Conservation (phyloP, 225 moss, liverwort and hornwort genomes). For the Pseudoscleropodium purum region DNA sequence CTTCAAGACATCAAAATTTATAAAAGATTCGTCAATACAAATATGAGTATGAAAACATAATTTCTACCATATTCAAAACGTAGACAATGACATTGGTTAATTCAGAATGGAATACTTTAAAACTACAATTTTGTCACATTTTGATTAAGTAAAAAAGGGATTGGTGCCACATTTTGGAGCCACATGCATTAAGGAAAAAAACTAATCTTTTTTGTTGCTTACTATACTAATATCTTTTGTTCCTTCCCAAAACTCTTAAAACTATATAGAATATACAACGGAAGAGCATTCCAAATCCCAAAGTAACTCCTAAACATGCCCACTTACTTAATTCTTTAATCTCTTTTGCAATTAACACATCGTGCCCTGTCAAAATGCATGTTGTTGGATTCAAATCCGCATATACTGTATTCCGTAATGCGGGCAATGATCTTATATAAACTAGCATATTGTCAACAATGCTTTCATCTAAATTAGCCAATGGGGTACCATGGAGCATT, state of each 20-base stretch:
- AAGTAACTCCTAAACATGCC: conserved; percentile 52
- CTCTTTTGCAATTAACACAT: conserved; percentile 38
- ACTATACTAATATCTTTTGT: conserved; percentile 7
- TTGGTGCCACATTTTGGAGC: neutral
- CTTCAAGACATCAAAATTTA: neutral
- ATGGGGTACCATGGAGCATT: conserved; percentile 48
- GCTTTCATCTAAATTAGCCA: conserved; percentile 30
- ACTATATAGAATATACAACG: conserved; percentile 60
- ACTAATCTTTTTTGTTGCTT: conserved; percentile 14
- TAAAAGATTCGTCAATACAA: neutral
- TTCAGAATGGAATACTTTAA: neutral
- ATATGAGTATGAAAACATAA: accelerated
- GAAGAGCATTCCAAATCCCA: conserved; percentile 58
- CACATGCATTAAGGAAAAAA: neutral
- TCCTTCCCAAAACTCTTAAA: conserved; percentile 41
- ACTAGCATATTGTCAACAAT: conserved; percentile 44
- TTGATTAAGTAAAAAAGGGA: neutral
- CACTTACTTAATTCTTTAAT: conserved; percentile 60
- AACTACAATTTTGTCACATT: neutral
- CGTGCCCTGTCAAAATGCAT: conserved; percentile 50
- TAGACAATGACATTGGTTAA: too few species aligned
- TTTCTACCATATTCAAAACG: too few species aligned
- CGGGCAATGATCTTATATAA: conserved; percentile 17
- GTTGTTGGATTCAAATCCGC: conserved; percentile 53
- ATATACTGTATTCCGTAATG: conserved; percentile 20